Conservation (phyloP, 2,329 filamentous ascomycete species). For the Dothidotthia symphoricarpi region DNA sequence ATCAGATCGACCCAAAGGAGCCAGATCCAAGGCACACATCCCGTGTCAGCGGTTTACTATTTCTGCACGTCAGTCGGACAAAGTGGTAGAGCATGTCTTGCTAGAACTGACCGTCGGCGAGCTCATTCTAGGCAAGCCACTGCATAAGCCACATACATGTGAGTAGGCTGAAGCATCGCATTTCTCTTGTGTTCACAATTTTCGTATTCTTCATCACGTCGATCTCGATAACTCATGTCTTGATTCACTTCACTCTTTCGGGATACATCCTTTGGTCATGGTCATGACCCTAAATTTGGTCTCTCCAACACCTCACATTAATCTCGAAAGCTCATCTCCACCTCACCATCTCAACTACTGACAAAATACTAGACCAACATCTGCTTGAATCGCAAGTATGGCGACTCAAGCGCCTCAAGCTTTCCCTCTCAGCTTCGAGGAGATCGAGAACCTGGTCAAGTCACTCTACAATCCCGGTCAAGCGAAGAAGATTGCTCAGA, state of each 20-base stretch:
- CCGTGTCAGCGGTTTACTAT: too few relatives aligned
- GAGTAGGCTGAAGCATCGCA: background rate
- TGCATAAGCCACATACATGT: slow-evolving; percentile 3
- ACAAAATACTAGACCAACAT: slow-evolving; percentile 12
- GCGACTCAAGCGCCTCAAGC: slow-evolving; percentile 12
- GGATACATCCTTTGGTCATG: too few relatives aligned
- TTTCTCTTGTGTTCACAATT: background rate
- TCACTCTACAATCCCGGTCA: slow-evolving; percentile 52
- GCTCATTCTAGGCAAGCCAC: background rate
- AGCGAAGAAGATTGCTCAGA: slow-evolving; percentile 49
- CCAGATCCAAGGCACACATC: too few relatives aligned
- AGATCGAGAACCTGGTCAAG: slow-evolving; percentile 49
- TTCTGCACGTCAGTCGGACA: too few relatives aligned
- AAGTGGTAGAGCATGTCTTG: slow-evolving; percentile 4
- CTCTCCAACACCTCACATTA: too few relatives aligned
- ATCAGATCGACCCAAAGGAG: too few relatives aligned
- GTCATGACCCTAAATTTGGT: too few relatives aligned
- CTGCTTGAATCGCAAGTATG: slow-evolving; percentile 11
- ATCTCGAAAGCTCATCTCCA: too few relatives aligned
- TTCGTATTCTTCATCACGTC: too few relatives aligned
- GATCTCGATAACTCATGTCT: too few relatives aligned
- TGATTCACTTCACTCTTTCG: too few relatives aligned
- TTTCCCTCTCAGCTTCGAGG: slow-evolving; percentile 32
- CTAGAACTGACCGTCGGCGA: background rate
- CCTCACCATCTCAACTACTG: background rate